Conservation (phyloP, 2,329 filamentous ascomycete species). For the Blastomyces gilchristii region DNA sequence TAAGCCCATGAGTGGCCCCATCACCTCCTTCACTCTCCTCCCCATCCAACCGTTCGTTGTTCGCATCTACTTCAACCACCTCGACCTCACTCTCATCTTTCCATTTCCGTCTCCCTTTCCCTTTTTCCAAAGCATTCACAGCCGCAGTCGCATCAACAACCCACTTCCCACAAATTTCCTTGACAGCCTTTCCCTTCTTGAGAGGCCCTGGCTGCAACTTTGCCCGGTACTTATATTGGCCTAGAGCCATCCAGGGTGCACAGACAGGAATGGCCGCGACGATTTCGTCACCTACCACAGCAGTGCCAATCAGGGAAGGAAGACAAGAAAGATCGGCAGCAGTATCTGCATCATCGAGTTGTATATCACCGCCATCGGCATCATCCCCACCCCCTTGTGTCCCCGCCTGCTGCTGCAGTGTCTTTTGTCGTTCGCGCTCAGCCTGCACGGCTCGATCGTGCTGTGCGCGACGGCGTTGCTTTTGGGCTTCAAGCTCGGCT, state of each 20-base stretch:
- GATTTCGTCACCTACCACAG: constrained; percentile 69
- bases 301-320: constrained; percentile 58
- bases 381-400: constrained; percentile 42
- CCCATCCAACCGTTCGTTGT: constrained; percentile 36
- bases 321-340: constrained; percentile 48
- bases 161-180: constrained; percentile 81
- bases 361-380: constrained; percentile 35
- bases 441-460: constrained; percentile 63
- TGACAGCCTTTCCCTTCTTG: constrained; percentile 92
- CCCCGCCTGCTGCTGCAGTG: constrained; percentile 54
- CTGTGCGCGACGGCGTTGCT: constrained; percentile 66
- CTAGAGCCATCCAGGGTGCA: constrained; percentile 53
- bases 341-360: constrained; percentile 41
- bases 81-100: constrained; percentile 2
- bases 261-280: constrained; percentile 51
- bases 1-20: constrained; percentile 3
- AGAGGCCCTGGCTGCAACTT: constrained; percentile 82
- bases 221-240: constrained; percentile 78
- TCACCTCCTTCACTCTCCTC: constrained; percentile 56
- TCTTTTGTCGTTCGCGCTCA: constrained; percentile 55
- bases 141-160: constrained; percentile 47
- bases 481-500: constrained; percentile 59
- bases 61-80: constrained; percentile 29
- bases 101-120: constrained; percentile 30
- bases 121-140: constrained; percentile 34